Conservation (phyloP, 1,284 basidiomycete species). For the Porphyrellus sp. region DNA sequence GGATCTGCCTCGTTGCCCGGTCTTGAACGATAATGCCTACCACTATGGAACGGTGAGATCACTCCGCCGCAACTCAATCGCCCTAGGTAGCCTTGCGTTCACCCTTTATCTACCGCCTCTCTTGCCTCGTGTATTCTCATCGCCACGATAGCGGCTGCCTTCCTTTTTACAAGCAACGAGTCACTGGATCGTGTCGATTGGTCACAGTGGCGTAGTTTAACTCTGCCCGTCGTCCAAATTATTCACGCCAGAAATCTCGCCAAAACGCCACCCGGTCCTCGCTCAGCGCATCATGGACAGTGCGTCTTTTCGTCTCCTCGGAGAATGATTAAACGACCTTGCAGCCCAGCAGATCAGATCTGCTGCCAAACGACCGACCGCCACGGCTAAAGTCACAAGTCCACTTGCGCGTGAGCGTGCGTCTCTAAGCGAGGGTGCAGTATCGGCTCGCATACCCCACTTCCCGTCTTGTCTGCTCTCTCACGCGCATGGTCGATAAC, state of each 20-base stretch:
- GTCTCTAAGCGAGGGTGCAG: not conserved
- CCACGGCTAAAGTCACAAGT: constrained; percentile 10
- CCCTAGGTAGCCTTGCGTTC: not conserved
- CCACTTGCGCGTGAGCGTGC: not conserved
- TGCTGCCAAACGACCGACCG: constrained; percentile 6
- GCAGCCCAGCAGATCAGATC: constrained; percentile 18
- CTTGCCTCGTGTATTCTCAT: constrained; percentile 4
- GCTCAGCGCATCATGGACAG: not conserved
- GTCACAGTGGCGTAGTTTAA: constrained; percentile 19
- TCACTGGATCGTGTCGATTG: constrained; percentile 9
- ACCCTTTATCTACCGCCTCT: constrained; percentile 1
- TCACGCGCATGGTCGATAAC: constrained; percentile 41
- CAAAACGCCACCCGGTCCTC: constrained; percentile 18
- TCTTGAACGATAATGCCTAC: constrained; percentile 2
- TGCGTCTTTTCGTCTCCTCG: constrained; percentile 8
- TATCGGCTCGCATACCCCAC: constrained; percentile 34
- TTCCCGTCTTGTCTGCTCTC: constrained; percentile 28
- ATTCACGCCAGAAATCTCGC: constrained; percentile 5
- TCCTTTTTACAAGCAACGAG: constrained; percentile 13
- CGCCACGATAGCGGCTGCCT: not conserved
- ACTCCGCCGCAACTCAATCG: constrained; percentile 12
- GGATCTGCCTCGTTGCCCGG: constrained; percentile 6
- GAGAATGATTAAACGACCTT: constrained; percentile 8
- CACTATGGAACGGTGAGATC: constrained; percentile 11
- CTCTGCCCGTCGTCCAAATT: constrained; percentile 6